Evolutionary conservation across 2,329 filamentous ascomycete genomes (phyloP), one percentile per base, ranked within the genome.

Genomic region (Cyanodermella asteris): DNA sequence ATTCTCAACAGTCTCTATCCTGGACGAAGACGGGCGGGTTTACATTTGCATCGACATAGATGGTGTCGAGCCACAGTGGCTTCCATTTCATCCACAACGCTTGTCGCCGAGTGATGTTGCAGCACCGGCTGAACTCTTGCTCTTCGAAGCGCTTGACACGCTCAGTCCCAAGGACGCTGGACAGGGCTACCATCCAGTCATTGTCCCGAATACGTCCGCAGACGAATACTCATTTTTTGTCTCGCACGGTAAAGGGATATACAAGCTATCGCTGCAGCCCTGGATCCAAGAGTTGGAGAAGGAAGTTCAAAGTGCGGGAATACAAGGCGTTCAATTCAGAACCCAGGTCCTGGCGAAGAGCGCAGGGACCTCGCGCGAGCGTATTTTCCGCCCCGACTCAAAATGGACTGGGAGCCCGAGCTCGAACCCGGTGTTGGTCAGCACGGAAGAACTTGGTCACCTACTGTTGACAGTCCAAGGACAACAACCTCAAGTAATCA

Each of bases 1-100:
- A 4, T 55, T 58, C 15, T 62, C 61, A 3, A 49, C 67, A 7
- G 49, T 72, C 5, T 68, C 61, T 37, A 41, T 72, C 7, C 51
- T 62, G 10, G 68, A 62, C 3, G 55, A 52, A 17, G 55, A 51
- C 13, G 59, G 59, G 22, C 52, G 61, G 27, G 49, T 72, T 6
- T 61, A 68, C 33, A 42, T 70, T 16, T 69, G 60, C 31, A 50
- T 72, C 15, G 63, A 72, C 34, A 41, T 70, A 16, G 60, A 69
- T 25, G 66, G 64, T 0, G 55, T 72, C 3, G 56, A 68, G 34
- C 66, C 61, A 6, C 60, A 65, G 36, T 72, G 67, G 67, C 52
- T 72, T 6, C 65, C 66, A n/a, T n/a, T n/a, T n/a, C n/a, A 2
- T 51, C 47, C 26, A 42, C 26, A 16, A 28, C 16, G 8, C 24